phyloP scores from a whole-genome alignment of 106 monocot genomes.

The Platanthera guangdongensis region DNA sequence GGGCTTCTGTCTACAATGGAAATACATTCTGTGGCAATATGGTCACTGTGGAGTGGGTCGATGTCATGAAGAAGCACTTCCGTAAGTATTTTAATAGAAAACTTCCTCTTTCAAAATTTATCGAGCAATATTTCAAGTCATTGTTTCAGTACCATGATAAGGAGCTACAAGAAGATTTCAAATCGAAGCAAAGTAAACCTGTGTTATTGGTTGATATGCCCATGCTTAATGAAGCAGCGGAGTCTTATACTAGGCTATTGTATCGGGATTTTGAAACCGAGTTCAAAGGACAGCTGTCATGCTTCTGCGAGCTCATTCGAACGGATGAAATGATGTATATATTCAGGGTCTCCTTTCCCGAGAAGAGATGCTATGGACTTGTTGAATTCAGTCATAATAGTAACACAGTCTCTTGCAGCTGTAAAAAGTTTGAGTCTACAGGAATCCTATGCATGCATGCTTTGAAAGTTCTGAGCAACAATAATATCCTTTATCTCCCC shows the following conservation, averaged over 20 bases:
- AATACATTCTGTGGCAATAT: conserved; percentile 30
- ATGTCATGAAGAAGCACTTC: conserved; percentile 32
- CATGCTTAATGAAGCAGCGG: conserved; percentile 32
- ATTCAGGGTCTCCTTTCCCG: conserved; percentile 26
- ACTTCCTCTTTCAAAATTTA: conserved; percentile 29
- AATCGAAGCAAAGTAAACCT: conserved; percentile 40
- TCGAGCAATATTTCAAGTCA: conserved; percentile 27
- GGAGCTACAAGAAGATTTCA: conserved; percentile 33
- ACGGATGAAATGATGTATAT: conserved; percentile 18
- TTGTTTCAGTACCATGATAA: conserved; percentile 26
- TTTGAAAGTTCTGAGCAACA: conserved; percentile 30
- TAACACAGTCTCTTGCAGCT: conserved; percentile 26
- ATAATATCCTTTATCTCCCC: conserved; percentile 35
- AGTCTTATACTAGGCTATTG: conserved; percentile 36
- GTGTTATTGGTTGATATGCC: conserved; percentile 30
- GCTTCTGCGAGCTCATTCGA: conserved; percentile 28
- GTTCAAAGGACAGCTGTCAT: conserved; percentile 32
- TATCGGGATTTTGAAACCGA: conserved; percentile 37
- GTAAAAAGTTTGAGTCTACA: conserved; percentile 30
- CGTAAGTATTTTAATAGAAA: conserved; percentile 33
- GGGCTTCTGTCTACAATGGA: conserved; percentile 31
- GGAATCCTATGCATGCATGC: conserved; percentile 45
- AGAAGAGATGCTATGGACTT: conserved; percentile 17
- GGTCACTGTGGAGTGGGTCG: conserved; percentile 27
- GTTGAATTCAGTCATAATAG: conserved; percentile 24